Conservation (phyloP, 441 rosid genomes). For the Populus hybrid region DNA sequence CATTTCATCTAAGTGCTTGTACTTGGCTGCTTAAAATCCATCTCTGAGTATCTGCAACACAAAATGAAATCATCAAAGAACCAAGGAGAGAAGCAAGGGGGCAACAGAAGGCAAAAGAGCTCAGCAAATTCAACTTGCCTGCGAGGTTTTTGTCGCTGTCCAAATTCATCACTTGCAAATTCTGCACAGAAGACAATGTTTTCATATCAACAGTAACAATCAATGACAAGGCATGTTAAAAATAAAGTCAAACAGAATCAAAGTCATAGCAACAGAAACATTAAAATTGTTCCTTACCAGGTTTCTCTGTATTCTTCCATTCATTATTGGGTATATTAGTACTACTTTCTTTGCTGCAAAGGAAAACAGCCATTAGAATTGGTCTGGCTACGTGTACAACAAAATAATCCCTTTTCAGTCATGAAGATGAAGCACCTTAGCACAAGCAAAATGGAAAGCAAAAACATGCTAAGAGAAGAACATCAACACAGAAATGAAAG, state of each 20-base stretch:
- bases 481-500: background rate
- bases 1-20: no score
- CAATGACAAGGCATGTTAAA: background rate
- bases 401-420: no score
- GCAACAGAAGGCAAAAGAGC: no score
- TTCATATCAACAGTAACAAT: background rate
- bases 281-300: slow-evolving; percentile 43
- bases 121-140: no score
- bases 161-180: slow-evolving; percentile 30
- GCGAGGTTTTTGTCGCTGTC: no score
- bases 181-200: slow-evolving; percentile 33
- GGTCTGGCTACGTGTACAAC: background rate
- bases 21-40: no score
- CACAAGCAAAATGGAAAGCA: background rate
- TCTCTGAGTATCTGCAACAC: no score
- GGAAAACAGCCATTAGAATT: slow-evolving; percentile 9
- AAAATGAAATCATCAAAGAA: no score
- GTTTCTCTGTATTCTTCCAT: slow-evolving; percentile 50
- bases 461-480: background rate
- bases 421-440: background rate
- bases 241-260: background rate
- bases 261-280: background rate
- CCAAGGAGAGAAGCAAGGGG: no score
- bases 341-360: slow-evolving; percentile 66
- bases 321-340: slow-evolving; percentile 52